Evolutionary conservation across 2,329 filamentous ascomycete species (phyloP).

Genomic region (Venturia carpophila): DNA sequence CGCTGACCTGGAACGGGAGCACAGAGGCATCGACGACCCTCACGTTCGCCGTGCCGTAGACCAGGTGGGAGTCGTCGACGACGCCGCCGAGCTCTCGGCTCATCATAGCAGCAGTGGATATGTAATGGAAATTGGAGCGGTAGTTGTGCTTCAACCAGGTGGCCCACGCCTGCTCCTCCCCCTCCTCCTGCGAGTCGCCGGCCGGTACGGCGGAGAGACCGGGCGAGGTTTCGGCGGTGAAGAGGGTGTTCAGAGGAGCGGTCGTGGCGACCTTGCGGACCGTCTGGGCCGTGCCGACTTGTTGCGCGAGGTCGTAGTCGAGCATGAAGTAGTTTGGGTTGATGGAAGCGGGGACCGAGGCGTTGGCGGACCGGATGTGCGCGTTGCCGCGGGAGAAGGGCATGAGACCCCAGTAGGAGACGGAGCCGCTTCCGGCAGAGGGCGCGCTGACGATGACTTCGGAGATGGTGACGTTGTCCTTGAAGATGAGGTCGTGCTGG

Average conservation of each 20-base stretch:
- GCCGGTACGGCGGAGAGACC: neutral
- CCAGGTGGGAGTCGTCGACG: slow-evolving; percentile 24
- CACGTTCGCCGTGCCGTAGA: slow-evolving; percentile 25
- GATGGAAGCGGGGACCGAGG: slow-evolving; percentile 3
- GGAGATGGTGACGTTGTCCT: neutral
- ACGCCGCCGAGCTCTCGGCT: slow-evolving; percentile 25
- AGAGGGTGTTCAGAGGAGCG: neutral
- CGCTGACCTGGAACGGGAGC: slow-evolving; percentile 13
- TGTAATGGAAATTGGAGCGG: slow-evolving; percentile 20
- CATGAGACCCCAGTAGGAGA: slow-evolving; percentile 21
- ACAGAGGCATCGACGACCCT: slow-evolving; percentile 29
- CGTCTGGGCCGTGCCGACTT: neutral
- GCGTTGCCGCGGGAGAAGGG: slow-evolving; percentile 30
- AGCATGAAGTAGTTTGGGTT: slow-evolving; percentile 16
- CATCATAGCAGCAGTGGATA: slow-evolving; percentile 28
- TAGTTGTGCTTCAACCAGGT: neutral
- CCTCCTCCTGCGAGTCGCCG: too few relatives aligned
- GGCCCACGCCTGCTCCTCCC: neutral
- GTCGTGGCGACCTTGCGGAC: neutral
- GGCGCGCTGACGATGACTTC: slow-evolving; percentile 12
- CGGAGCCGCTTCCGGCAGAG: slow-evolving; percentile 1
- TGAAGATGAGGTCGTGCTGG: slow-evolving; percentile 5
- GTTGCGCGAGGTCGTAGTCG: neutral
- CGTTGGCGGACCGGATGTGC: slow-evolving; percentile 23
- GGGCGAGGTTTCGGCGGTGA: neutral